These are phyloP conservation scores for Flaveria floridana DNA, from an alignment of 140 eudicot species.

Conservation along the genomic window DNA sequence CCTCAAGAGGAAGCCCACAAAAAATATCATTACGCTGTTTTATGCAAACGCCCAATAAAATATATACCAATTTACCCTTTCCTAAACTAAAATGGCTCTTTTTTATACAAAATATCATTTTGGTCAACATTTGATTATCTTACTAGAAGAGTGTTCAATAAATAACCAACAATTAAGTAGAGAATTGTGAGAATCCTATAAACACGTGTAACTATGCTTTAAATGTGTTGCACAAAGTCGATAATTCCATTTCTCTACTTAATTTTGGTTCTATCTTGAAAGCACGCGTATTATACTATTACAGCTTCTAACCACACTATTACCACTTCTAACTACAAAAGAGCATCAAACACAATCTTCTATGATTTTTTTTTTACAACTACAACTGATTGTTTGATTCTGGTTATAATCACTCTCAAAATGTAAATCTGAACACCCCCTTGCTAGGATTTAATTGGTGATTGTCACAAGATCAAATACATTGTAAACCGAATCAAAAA, in stretches of 20 bases:
- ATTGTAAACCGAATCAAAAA: background rate
- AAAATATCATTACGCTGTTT: too few relatives aligned
- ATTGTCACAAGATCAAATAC: constrained; percentile 3
- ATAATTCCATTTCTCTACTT: background rate
- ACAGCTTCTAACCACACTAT: too few relatives aligned
- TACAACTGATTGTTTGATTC: background rate
- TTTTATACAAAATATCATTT: too few relatives aligned
- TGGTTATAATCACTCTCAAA: background rate
- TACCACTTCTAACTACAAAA: background rate
- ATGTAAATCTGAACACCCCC: background rate
- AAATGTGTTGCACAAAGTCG: background rate
- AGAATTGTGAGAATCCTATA: background rate
- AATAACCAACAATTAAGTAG: background rate
- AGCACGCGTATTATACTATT: background rate
- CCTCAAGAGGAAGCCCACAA: too few relatives aligned
- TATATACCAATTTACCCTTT: too few relatives aligned
- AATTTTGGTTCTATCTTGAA: background rate
- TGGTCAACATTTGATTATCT: background rate
- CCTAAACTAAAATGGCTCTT: too few relatives aligned
- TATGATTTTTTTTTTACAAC: background rate
- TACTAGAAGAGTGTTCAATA: background rate
- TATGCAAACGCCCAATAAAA: too few relatives aligned
- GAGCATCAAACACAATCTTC: background rate
- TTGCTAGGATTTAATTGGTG: background rate
- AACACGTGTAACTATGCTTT: background rate